A percentile compares a stretch with the other conserved stretches of the same genome.
Evolutionary conservation across 257 asterid species (phyloP).

Genomic region (Solanum medicagineum): DNA sequence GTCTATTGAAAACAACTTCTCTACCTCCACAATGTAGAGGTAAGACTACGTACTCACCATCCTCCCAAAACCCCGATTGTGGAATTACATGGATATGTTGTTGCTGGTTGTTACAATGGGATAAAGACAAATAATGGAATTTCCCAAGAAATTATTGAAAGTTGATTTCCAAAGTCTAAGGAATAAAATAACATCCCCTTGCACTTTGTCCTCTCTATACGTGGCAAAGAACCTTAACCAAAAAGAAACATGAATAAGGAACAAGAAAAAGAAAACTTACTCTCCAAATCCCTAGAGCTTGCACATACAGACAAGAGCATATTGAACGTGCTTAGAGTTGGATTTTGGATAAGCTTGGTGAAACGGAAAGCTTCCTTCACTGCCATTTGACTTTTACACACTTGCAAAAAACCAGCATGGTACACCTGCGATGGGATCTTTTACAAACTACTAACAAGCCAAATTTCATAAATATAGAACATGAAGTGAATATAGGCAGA

Average conservation of each 20-base stretch:
- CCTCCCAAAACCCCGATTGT: not conserved
- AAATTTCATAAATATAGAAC: not conserved
- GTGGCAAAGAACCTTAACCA: not conserved
- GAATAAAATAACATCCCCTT: not conserved
- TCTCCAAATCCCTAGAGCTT: slow-evolving; percentile 68
- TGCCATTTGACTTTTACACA: slow-evolving; percentile 73
- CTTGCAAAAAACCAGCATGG: slow-evolving; percentile 68
- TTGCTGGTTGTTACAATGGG: not conserved
- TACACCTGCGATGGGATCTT: slow-evolving; percentile 46
- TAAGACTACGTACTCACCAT: not conserved
- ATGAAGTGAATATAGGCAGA: not conserved
- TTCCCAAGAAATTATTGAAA: not conserved
- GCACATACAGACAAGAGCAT: slow-evolving; percentile 98
- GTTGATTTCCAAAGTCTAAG: not conserved
- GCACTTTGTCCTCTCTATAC: not conserved
- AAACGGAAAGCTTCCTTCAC: slow-evolving; percentile 75
- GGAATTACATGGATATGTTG: not conserved
- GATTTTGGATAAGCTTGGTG: slow-evolving; percentile 66
- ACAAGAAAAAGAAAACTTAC: slow-evolving; percentile 22
- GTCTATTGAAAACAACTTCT: not conserved
- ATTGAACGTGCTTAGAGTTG: slow-evolving; percentile 90
- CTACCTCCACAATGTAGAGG: not conserved
- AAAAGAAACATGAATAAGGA: not conserved
- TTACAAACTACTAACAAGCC: not conserved
- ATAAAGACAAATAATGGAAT: not conserved